phyloP scores from a whole-genome alignment of 768 basidiomycete genomes.

The Rhodocollybia butyracea region DNA sequence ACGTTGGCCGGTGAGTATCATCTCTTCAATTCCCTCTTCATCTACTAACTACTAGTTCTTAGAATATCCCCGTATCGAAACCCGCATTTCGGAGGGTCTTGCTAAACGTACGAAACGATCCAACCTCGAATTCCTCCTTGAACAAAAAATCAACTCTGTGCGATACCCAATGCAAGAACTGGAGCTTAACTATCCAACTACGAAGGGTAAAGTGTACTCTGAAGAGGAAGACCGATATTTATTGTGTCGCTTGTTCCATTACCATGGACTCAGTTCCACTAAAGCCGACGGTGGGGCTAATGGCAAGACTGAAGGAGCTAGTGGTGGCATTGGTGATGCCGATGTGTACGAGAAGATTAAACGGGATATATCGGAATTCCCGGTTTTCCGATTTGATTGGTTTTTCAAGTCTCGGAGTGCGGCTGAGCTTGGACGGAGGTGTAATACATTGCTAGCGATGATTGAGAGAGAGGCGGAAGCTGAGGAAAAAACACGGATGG shows the following conservation, averaged over 20 bases:
- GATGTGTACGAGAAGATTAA: conserved; percentile 96
- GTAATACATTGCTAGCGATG: conserved; percentile 83
- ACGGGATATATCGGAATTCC: conserved; percentile 94
- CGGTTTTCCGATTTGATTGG: conserved; percentile 97
- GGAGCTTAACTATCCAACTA: conserved; percentile 91
- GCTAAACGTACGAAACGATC: conserved; percentile 85
- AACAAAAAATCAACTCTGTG: conserved; percentile 79
- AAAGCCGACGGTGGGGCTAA: neutral
- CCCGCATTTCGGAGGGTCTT: conserved; percentile 87
- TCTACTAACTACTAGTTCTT: too few relatives aligned
- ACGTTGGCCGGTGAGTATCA: conserved; percentile 65
- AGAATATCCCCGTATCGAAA: conserved; percentile 80
- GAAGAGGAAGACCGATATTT: conserved; percentile 98
- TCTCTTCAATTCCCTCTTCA: too few relatives aligned
- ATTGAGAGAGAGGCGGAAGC: conserved; percentile 89
- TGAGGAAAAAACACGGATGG: conserved; percentile 25
- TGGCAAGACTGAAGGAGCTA: neutral
- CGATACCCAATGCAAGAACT: conserved; percentile 96
- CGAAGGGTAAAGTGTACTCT: conserved; percentile 94
- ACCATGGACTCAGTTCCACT: conserved; percentile 73
- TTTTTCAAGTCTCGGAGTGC: conserved; percentile 94
- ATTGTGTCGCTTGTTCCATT: conserved; percentile 83
- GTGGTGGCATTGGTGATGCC: conserved; percentile 30
- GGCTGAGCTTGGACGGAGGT: conserved; percentile 84
- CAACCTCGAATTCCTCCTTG: conserved; percentile 73